Conservation (phyloP, 495 filamentous ascomycete genomes). For the Jackrogersella multiformis region DNA sequence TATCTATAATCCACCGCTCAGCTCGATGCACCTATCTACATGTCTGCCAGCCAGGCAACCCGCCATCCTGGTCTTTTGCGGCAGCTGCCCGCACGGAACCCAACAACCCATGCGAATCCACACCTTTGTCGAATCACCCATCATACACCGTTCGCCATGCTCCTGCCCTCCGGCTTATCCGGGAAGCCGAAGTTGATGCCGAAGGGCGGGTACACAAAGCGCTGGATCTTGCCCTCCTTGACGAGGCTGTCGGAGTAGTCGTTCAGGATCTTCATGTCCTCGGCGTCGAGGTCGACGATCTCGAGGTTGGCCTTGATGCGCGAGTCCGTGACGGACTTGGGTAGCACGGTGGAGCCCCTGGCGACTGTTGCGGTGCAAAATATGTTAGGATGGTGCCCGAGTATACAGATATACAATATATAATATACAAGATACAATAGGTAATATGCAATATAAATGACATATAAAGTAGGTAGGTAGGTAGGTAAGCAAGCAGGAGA, state of each 20-base stretch:
- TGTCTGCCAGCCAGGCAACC: not conserved
- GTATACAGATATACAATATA: no score
- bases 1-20: not conserved
- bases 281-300: conserved; percentile 70
- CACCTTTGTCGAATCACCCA: no score
- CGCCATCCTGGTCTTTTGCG: no score
- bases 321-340: conserved; percentile 79
- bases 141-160: conserved; percentile 39
- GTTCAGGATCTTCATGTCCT: conserved; percentile 71
- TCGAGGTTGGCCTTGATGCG: conserved; percentile 79
- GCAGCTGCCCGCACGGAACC: no score
- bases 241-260: conserved; percentile 67
- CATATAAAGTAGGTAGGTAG: not conserved
- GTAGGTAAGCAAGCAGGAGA: not conserved
- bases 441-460: not conserved
- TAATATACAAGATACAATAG: no score
- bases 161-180: conserved; percentile 63
- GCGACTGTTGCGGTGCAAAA: conserved; percentile 59
- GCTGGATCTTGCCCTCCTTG: conserved; percentile 67
- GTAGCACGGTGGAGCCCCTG: conserved; percentile 75
- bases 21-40: not conserved
- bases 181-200: conserved; percentile 81
- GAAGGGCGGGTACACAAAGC: conserved; percentile 83
- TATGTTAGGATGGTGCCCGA: conserved; percentile 24
- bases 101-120: no score